Percentiles rank a stretch among this genome's conserved stretches.
phyloP scores from a whole-genome alignment of 1,284 basidiomycete species.

The Afroboletus lepidellus region DNA sequence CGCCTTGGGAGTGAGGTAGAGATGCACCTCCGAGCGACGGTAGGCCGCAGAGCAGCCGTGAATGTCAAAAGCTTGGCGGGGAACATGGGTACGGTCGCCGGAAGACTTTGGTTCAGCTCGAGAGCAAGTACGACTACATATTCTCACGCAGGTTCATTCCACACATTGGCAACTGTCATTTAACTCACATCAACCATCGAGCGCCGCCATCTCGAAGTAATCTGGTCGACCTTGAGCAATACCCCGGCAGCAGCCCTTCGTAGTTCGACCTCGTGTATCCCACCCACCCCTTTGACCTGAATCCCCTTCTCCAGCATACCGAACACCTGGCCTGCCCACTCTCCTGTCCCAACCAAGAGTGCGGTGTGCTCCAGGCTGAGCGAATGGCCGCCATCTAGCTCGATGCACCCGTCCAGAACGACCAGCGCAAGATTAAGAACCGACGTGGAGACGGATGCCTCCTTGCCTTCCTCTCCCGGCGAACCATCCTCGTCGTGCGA shows the following conservation, averaged over 20 bases:
- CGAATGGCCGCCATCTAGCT: constrained; percentile 73
- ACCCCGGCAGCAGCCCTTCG: constrained; percentile 76
- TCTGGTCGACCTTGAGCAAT: constrained; percentile 75
- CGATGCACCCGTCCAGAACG: constrained; percentile 71
- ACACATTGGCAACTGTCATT: too few species aligned
- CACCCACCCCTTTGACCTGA: constrained; percentile 64
- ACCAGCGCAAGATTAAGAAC: constrained; percentile 78
- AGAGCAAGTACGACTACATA: background rate
- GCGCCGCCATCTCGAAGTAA: constrained; percentile 72
- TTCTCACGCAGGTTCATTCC: constrained; percentile 20
- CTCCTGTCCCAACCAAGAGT: constrained; percentile 69
- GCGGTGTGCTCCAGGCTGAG: constrained; percentile 74
- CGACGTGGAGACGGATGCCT: constrained; percentile 70
- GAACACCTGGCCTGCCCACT: constrained; percentile 81
- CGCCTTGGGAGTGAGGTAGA: constrained; percentile 38
- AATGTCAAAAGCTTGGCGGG: constrained; percentile 13
- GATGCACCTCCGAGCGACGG: constrained; percentile 32
- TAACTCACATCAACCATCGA: constrained; percentile 56
- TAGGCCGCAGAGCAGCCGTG: constrained; percentile 19
- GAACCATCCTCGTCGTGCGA: constrained; percentile 37
- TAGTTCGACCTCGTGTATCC: constrained; percentile 55
- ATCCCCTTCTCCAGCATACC: constrained; percentile 63
- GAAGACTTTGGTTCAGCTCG: background rate
- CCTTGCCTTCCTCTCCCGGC: constrained; percentile 38
- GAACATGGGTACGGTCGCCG: constrained; percentile 22